Conservation (phyloP, 2,329 filamentous ascomycete species). For the Trichoderma semiorbis region DNA sequence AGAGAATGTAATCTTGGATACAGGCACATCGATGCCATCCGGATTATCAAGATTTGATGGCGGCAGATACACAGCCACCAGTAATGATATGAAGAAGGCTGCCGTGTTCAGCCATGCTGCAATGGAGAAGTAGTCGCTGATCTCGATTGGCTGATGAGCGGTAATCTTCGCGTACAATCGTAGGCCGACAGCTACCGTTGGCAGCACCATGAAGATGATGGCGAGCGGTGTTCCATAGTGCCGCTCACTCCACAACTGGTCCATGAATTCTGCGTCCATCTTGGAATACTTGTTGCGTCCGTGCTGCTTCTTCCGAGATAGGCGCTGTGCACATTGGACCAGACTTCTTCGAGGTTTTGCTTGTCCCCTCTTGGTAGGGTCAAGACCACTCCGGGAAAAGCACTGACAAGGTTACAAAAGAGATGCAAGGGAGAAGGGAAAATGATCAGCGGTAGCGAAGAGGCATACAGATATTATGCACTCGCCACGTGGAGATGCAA, state of each 20-base stretch:
- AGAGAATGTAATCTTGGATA: conserved; percentile 11
- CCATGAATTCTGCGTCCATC: conserved; percentile 11
- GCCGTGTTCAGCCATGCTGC: not conserved
- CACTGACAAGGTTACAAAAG: not conserved
- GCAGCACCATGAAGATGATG: conserved; percentile 5
- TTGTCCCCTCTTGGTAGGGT: not conserved
- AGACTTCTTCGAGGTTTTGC: not conserved
- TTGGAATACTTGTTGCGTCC: not conserved
- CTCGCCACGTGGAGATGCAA: not conserved
- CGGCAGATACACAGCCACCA: conserved; percentile 4
- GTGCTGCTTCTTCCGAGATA: not conserved
- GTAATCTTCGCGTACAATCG: conserved; percentile 13
- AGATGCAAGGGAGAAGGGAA: conserved; percentile 5
- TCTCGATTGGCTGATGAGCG: not conserved
- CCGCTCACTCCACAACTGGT: conserved; percentile 10
- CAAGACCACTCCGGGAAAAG: not conserved
- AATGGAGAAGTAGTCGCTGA: conserved; percentile 11
- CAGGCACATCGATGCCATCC: conserved; percentile 3
- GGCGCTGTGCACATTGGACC: not conserved
- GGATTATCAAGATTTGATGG: conserved; percentile 2
- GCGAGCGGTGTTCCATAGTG: conserved; percentile 10
- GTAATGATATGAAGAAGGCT: not conserved
- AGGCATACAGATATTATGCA: conserved; percentile 10
- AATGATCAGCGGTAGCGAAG: conserved; percentile 10
- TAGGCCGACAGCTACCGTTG: conserved; percentile 2